Conservation (phyloP, 768 basidiomycete species). For the Mycena pura region DNA sequence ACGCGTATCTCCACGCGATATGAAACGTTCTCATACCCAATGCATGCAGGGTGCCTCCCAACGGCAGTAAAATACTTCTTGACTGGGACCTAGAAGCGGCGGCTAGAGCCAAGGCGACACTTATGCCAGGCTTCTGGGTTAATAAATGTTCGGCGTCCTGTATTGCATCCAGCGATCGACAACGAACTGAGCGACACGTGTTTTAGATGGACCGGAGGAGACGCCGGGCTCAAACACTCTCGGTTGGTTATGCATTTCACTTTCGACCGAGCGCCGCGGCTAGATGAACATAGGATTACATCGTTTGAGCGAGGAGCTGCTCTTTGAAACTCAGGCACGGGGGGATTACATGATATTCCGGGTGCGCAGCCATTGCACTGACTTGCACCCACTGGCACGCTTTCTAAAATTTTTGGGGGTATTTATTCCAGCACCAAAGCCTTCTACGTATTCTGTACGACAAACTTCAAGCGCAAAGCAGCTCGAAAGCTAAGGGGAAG, state of each 20-base stretch:
- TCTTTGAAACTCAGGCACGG: slow-evolving; percentile 14
- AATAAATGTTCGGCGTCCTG: slow-evolving; percentile 7
- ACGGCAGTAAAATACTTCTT: slow-evolving; percentile 15
- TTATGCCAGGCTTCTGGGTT: neutral
- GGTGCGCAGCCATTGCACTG: neutral
- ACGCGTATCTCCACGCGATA: neutral
- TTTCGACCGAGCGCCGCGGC: neutral
- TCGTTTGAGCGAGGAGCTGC: slow-evolving; percentile 7
- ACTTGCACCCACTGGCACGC: no score
- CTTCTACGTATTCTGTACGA: slow-evolving; percentile 16
- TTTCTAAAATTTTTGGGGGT: no score
- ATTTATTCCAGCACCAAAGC: slow-evolving; percentile 7
- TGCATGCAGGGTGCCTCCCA: slow-evolving; percentile 13
- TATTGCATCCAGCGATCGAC: neutral
- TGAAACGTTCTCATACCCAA: no score
- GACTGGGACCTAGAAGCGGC: slow-evolving; percentile 14
- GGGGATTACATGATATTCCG: slow-evolving; percentile 6
- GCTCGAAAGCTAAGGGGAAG: neutral
- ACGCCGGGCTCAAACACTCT: neutral
- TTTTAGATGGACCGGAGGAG: neutral
- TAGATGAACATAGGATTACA: neutral
- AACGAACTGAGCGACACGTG: neutral
- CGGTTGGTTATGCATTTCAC: neutral
- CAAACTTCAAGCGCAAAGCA: neutral
- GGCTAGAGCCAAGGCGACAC: neutral